phyloP scores from a whole-genome alignment of 2,329 filamentous ascomycete genomes.

The Monilinia vaccinii-corymbosi region DNA sequence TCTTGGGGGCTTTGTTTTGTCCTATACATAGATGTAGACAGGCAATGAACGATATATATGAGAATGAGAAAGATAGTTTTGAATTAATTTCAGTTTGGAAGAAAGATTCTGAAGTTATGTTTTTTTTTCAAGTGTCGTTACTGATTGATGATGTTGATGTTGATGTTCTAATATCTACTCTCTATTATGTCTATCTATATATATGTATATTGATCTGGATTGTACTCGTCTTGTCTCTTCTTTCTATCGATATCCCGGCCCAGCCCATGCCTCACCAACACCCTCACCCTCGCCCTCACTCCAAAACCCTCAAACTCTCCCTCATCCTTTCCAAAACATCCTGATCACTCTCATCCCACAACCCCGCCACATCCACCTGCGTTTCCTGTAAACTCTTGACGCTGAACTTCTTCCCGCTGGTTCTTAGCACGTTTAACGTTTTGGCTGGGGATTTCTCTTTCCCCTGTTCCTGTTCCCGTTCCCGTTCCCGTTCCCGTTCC shows the following conservation, averaged over 20 bases:
- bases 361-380: constrained; percentile 34
- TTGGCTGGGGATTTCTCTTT: neutral
- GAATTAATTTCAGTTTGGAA: neutral
- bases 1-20: neutral
- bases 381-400: constrained; percentile 44
- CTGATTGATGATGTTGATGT: neutral
- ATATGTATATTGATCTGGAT: no score
- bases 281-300: constrained; percentile 21
- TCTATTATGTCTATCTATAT: no score
- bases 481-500: neutral
- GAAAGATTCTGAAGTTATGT: neutral
- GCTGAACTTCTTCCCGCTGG: constrained; percentile 38
- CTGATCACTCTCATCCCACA: constrained; percentile 37
- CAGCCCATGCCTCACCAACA: constrained; percentile 22
- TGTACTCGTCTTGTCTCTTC: no score
- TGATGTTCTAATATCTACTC: no score
- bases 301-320: constrained; percentile 19
- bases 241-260: constrained; percentile 24
- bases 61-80: neutral
- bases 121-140: neutral
- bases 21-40: neutral
- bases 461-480: neutral
- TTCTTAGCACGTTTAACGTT: no score
- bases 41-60: neutral
- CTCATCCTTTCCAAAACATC: constrained; percentile 35